phyloP scores from a whole-genome alignment of 1,139 yeast genomes.

The Meyerozyma athensensis region DNA sequence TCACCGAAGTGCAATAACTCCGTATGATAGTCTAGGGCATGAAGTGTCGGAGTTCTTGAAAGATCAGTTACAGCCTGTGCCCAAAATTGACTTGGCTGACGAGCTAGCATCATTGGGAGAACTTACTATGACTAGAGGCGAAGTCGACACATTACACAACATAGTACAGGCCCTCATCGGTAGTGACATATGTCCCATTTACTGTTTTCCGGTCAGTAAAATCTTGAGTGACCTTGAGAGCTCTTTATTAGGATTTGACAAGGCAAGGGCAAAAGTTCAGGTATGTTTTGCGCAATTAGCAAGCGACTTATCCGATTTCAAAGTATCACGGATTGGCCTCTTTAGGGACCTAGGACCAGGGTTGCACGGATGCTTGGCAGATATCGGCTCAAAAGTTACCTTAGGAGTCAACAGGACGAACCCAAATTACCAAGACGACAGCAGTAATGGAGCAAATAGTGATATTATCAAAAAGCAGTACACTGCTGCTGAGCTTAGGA shows the following conservation, averaged over 20 bases:
- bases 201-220: background rate
- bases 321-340: background rate
- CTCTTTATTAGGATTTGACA: too few species aligned
- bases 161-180: background rate
- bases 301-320: background rate
- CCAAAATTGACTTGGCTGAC: background rate
- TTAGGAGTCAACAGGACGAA: too few species aligned
- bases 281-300: background rate
- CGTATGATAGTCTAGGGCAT: background rate
- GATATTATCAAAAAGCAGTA: background rate
- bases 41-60: background rate
- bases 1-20: background rate
- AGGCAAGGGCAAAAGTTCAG: too few species aligned
- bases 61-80: background rate
- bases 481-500: background rate
- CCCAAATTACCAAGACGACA: background rate
- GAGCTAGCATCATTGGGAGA: background rate
- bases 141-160: background rate
- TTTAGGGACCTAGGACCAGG: background rate
- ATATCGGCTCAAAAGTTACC: background rate
- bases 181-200: constrained; percentile 1
- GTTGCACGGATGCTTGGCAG: constrained; percentile 1
- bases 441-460: background rate
- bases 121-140: background rate
- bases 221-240: background rate